Percentiles rank a stretch among this genome's conserved stretches.
Evolutionary conservation across 805 yeast genomes (phyloP).

Genomic region (Lachancea sp.): DNA sequence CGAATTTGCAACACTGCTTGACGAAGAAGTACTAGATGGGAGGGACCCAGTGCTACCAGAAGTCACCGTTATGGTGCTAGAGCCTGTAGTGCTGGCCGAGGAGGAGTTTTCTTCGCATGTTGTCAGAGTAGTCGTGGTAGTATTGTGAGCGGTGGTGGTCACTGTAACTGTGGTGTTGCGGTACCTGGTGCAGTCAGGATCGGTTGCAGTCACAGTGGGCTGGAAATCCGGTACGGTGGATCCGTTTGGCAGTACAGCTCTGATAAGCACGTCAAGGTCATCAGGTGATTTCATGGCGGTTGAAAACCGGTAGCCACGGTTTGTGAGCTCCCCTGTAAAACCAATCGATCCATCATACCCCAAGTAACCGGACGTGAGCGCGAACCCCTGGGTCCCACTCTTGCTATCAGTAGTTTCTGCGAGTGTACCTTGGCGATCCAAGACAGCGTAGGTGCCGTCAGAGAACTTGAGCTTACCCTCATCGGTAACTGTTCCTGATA

Average conservation of each 20-base stretch:
- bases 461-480: slow-evolving; percentile 28
- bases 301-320: slow-evolving; percentile 20
- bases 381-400: slow-evolving; percentile 33
- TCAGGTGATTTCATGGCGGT: slow-evolving; percentile 21
- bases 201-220: slow-evolving; percentile 3
- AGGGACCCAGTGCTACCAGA: background rate
- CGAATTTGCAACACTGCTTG: background rate
- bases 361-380: slow-evolving; percentile 36
- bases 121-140: slow-evolving; percentile 4
- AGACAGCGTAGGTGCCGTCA: slow-evolving; percentile 30
- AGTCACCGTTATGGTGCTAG: background rate
- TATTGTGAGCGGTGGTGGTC: slow-evolving; percentile 1
- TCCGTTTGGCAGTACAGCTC: slow-evolving; percentile 14
- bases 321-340: slow-evolving; percentile 37
- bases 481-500: slow-evolving; percentile 28
- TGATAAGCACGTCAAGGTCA: slow-evolving; percentile 18
- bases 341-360: slow-evolving; percentile 30
- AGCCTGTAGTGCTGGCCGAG: background rate
- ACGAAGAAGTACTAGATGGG: background rate
- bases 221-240: slow-evolving; percentile 17
- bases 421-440: slow-evolving; percentile 19
- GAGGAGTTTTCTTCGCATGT: background rate
- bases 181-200: slow-evolving; percentile 1
- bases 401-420: slow-evolving; percentile 9
- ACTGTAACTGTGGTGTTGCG: slow-evolving; percentile 2